phyloP scores from a whole-genome alignment of 768 basidiomycete species.

The Boletus fagicola region DNA sequence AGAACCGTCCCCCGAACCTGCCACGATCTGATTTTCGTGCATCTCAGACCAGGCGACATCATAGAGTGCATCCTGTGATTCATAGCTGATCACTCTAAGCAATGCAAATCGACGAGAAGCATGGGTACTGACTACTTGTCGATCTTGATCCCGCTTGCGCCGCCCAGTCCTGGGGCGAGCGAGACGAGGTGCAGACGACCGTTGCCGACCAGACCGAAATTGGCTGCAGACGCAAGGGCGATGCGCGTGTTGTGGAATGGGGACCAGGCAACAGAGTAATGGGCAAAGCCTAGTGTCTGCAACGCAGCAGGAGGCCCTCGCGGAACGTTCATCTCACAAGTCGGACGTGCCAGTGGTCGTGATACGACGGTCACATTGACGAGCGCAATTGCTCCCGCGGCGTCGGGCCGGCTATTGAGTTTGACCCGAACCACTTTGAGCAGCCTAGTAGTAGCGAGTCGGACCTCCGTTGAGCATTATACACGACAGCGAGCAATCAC shows the following conservation, averaged over 20 bases:
- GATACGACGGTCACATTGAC: not conserved
- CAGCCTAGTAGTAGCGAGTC: not conserved
- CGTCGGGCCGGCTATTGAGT: not conserved
- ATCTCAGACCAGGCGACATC: slow-evolving; percentile 94
- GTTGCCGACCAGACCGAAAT: slow-evolving; percentile 95
- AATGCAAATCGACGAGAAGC: not conserved
- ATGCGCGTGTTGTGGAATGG: slow-evolving; percentile 76
- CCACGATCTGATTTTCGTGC: slow-evolving; percentile 90
- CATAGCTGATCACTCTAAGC: slow-evolving; percentile 55
- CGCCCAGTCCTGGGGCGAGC: slow-evolving; percentile 46
- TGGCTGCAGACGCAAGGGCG: slow-evolving; percentile 82
- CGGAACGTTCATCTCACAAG: slow-evolving; percentile 34
- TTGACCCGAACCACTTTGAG: not conserved
- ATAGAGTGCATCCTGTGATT: slow-evolving; percentile 86
- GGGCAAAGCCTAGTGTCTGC: slow-evolving; percentile 81
- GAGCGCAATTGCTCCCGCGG: not conserved
- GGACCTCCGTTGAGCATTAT: not conserved
- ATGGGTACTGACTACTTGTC: slow-evolving; percentile 63
- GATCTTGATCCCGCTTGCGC: slow-evolving; percentile 44
- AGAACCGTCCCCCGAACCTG: slow-evolving; percentile 88
- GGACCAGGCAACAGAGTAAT: slow-evolving; percentile 81
- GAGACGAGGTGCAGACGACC: slow-evolving; percentile 78
- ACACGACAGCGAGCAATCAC: too few species aligned
- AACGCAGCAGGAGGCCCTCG: slow-evolving; percentile 46
- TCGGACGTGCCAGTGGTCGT: not conserved